Percentiles rank a stretch among this genome's conserved stretches.
phyloP scores from a whole-genome alignment of 2,329 filamentous ascomycete genomes.

The Neofusicoccum kwambonambiense region DNA sequence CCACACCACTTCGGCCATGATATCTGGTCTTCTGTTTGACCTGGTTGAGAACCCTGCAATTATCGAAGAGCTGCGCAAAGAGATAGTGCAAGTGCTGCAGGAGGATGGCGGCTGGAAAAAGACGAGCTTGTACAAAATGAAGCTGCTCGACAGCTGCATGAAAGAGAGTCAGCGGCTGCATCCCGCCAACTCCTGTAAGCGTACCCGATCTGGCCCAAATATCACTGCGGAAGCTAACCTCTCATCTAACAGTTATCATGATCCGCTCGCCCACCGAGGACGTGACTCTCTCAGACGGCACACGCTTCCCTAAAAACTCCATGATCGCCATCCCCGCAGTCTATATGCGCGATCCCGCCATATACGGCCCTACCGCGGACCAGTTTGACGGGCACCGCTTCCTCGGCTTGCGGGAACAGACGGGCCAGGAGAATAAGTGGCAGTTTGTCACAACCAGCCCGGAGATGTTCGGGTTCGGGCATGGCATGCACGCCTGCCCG shows the following conservation, averaged over 20 bases:
- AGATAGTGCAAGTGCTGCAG: slow-evolving; percentile 13
- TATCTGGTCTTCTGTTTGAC: slow-evolving; percentile 20
- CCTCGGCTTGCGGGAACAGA: background rate
- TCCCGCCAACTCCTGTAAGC: slow-evolving; percentile 13
- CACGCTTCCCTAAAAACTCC: slow-evolving; percentile 17
- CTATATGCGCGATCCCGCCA: slow-evolving; percentile 15
- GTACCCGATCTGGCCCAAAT: no score
- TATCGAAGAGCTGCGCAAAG: slow-evolving; percentile 19
- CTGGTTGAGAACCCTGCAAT: slow-evolving; percentile 21
- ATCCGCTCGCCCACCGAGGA: slow-evolving; percentile 19
- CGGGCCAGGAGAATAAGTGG: slow-evolving; percentile 16
- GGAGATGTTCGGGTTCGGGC: slow-evolving; percentile 28
- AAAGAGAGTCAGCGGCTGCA: slow-evolving; percentile 22
- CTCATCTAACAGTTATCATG: background rate
- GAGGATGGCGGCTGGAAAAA: slow-evolving; percentile 19
- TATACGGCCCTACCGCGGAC: slow-evolving; percentile 12
- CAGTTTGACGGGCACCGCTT: slow-evolving; percentile 21
- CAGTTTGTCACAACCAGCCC: slow-evolving; percentile 30
- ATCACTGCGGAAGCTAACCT: background rate
- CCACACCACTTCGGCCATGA: slow-evolving; percentile 25
- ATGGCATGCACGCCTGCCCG: slow-evolving; percentile 33
- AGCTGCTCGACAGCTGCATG: slow-evolving; percentile 23
- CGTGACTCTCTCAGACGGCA: slow-evolving; percentile 23
- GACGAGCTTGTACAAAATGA: slow-evolving; percentile 18
- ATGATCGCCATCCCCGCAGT: slow-evolving; percentile 15